Conservation (phyloP, 176 grass and related monocot species). For the Cenchrus fungigraminus region DNA sequence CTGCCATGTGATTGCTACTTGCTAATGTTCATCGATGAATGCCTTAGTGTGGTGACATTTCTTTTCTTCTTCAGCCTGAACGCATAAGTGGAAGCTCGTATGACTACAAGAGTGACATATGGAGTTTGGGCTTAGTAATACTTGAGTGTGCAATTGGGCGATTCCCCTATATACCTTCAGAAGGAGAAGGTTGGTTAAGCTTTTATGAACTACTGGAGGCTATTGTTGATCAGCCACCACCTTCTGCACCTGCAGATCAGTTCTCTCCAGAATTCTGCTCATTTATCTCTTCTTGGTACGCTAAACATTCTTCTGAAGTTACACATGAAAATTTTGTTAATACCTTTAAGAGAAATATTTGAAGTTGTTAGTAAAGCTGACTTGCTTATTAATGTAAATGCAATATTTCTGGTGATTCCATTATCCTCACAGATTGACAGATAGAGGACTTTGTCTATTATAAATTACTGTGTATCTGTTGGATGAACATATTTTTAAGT, state of each 20-base stretch:
- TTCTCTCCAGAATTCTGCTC: constrained; percentile 97
- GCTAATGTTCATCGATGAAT: constrained; percentile 27
- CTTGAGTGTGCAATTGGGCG: constrained; percentile 94
- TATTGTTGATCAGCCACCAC: constrained; percentile 97
- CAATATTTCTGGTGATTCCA: background rate
- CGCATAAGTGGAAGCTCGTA: constrained; percentile 92
- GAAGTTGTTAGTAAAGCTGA: background rate
- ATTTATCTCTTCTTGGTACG: constrained; percentile 91
- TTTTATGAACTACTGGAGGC: constrained; percentile 98
- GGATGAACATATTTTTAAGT: background rate
- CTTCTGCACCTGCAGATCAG: constrained; percentile 88
- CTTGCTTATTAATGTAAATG: constrained; percentile 14
- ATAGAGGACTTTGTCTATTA: background rate
- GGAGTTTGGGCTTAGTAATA: constrained; percentile 98
- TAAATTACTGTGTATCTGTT: constrained; percentile 4
- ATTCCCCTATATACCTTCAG: constrained; percentile 86
- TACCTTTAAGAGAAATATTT: background rate
- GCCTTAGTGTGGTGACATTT: constrained; percentile 40
- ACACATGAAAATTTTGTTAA: constrained; percentile 5
- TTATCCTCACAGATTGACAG: background rate
- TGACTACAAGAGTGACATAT: constrained; percentile 97
- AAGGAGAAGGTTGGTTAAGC: constrained; percentile 81
- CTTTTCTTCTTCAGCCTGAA: constrained; percentile 73
- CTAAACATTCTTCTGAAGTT: constrained; percentile 14
- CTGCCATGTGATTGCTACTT: constrained; percentile 13